Conservation (phyloP, 495 filamentous ascomycete species). For the Penicillium herquei region DNA sequence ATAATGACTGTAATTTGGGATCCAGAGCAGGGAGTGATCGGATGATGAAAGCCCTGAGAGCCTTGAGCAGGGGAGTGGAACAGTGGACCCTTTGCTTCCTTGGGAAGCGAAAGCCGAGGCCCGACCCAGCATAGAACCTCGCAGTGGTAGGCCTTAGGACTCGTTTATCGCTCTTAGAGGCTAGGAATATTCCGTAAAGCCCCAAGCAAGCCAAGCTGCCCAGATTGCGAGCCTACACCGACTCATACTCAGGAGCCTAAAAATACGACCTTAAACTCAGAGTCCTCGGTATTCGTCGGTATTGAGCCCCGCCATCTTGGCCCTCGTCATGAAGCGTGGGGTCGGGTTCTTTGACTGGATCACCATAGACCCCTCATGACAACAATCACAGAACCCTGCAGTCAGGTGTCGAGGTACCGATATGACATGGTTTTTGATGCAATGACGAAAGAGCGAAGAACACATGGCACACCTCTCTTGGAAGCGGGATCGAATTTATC, state of each 20-base stretch:
- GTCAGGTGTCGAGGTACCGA: background rate
- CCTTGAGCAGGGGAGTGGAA: background rate
- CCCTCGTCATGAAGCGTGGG: constrained; percentile 3
- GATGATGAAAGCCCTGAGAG: background rate
- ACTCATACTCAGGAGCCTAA: background rate
- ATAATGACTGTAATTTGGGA: background rate
- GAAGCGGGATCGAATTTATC: background rate
- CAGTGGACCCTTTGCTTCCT: background rate
- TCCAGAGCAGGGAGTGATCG: no score
- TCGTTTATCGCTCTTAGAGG: background rate
- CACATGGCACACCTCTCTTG: background rate
- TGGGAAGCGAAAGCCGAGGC: constrained; percentile 6
- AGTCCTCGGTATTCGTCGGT: background rate
- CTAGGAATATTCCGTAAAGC: no score
- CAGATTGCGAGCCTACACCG: background rate
- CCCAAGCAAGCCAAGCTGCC: no score
- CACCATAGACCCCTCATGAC: background rate
- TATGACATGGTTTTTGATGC: background rate
- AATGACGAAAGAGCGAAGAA: background rate
- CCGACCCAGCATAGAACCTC: background rate
- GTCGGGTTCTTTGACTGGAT: background rate
- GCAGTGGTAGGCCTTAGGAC: background rate
- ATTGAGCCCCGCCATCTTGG: constrained; percentile 3
- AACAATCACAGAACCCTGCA: background rate
- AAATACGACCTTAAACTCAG: background rate